Percentiles rank a stretch among this genome's conserved stretches.
Conservation (phyloP, 2,329 filamentous ascomycete genomes). For the Talaromyces rugulosus region DNA sequence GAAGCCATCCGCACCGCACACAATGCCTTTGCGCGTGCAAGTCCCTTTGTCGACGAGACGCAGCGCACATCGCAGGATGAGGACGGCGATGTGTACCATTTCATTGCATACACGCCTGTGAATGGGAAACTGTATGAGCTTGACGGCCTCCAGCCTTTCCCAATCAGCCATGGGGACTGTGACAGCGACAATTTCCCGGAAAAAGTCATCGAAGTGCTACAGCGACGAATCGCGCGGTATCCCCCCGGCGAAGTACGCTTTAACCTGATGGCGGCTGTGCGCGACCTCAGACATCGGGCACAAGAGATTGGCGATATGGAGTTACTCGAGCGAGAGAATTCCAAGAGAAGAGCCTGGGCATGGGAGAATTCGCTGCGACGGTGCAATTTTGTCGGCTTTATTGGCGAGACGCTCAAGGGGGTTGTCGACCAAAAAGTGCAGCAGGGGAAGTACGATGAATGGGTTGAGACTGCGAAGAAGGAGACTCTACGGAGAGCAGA, state of each 20-base stretch:
- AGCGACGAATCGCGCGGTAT: constrained; percentile 78
- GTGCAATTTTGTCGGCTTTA: constrained; percentile 96
- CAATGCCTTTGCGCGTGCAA: constrained; percentile 84
- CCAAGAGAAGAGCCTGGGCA: constrained; percentile 79
- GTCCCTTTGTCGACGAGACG: constrained; percentile 90
- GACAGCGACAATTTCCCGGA: constrained; percentile 66
- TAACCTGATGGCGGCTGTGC: constrained; percentile 89
- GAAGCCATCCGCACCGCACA: constrained; percentile 72
- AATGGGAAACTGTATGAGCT: constrained; percentile 83
- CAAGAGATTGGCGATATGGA: constrained; percentile 79
- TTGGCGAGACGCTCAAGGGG: constrained; percentile 81
- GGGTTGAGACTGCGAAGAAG: constrained; percentile 66
- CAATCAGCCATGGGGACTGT: constrained; percentile 82
- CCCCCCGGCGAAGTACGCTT: constrained; percentile 86
- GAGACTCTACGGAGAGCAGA: constrained; percentile 40
- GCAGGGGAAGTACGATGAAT: constrained; percentile 66
- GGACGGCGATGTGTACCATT: constrained; percentile 87
- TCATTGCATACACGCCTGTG: constrained; percentile 88
- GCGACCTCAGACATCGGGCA: constrained; percentile 73
- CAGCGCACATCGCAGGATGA: constrained; percentile 65
- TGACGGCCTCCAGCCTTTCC: constrained; percentile 87
- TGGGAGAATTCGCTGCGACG: constrained; percentile 91
- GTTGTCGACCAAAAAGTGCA: constrained; percentile 72
- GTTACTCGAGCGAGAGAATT: constrained; percentile 71
- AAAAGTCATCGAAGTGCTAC: constrained; percentile 81